Evolutionary conservation across 2,329 filamentous ascomycete genomes (phyloP), one percentile per base, ranked within the genome.

Genomic region (Colletotrichum theobromicola): DNA sequence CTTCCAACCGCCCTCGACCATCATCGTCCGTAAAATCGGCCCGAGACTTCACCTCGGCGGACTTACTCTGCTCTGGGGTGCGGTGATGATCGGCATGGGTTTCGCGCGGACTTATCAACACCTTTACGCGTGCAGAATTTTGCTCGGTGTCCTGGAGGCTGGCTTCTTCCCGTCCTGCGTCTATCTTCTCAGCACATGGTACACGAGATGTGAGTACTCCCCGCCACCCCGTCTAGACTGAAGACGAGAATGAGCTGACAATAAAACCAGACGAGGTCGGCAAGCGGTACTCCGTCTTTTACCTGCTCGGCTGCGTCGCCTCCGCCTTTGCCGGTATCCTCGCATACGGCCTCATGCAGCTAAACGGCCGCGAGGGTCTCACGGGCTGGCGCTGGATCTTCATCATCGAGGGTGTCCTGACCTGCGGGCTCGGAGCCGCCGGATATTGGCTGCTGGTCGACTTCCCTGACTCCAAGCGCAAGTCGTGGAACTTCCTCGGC

Each of bases 111-210:
- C 84, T 15, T 93, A 88, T 84, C 78, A 80, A 2, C 80, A 88
- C 28, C 81, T 94, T 68, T 84, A 90, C 0, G 91, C 84, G 1
- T 82, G 93, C 50, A 85, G 93, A 58, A 83, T 91, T 0, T 69
- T 94, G 2, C 86, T 94, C 18, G 93, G 93, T 63, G 76, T 92
- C 3, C 87, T 94, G 30, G 93, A 94, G 80, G 90, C 91, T n/a
- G 91, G 93, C 0, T 94, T 93, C 83, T 95, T 94, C 82, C 93
- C 93, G 0, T 90, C 90, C 66, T 93, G 90, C 65, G 92, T 94
- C 0, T 95, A 94, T 79, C 85, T 95, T 7, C 88, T 95, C n/a
- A 93, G 90, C 74, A 94, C 92, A 42, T 95, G 93, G 93, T 94
- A 94, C 79, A 92, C 91, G 1, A 84, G 91, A 82, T 93, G 89